phyloP scores from a whole-genome alignment of 176 grass and related monocot species.

The Triticum turgidum region DNA sequence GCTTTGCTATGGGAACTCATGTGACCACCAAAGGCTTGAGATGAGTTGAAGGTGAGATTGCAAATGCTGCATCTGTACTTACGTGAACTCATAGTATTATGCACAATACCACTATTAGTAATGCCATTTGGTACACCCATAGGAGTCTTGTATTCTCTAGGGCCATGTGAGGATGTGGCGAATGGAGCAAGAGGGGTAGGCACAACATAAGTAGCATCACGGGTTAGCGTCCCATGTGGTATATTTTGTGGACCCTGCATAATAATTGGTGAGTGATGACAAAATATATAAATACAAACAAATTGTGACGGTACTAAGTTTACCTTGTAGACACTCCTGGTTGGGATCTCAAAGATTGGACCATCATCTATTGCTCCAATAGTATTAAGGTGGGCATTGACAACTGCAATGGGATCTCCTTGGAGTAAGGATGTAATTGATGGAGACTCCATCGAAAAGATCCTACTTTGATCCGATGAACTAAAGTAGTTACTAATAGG shows the following conservation, averaged over 20 bases:
- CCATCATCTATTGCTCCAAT: not conserved
- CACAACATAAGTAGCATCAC: not conserved
- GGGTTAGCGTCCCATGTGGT: too few species aligned
- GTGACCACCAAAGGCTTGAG: slow-evolving; percentile 34
- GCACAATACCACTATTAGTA: not conserved
- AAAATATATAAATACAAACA: not conserved
- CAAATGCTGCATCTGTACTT: not conserved
- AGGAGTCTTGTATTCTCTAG: not conserved
- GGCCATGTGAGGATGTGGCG: not conserved
- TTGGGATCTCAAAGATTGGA: not conserved
- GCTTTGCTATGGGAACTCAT: slow-evolving; percentile 34
- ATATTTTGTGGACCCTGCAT: not conserved
- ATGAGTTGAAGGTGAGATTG: not conserved
- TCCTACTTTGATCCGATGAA: not conserved
- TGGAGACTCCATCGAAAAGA: not conserved
- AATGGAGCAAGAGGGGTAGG: not conserved
- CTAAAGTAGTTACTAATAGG: not conserved
- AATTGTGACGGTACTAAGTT: not conserved
- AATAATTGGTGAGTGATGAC: not conserved
- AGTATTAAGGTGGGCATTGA: slow-evolving; percentile 10
- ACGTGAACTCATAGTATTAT: not conserved
- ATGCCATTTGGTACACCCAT: not conserved
- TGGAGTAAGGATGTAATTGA: not conserved
- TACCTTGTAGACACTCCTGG: not conserved
- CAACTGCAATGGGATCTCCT: not conserved